Percentiles rank a stretch among this genome's conserved stretches.
Conservation (phyloP, 352 stramenopile genomes). For the Phytophthora tubulina region DNA sequence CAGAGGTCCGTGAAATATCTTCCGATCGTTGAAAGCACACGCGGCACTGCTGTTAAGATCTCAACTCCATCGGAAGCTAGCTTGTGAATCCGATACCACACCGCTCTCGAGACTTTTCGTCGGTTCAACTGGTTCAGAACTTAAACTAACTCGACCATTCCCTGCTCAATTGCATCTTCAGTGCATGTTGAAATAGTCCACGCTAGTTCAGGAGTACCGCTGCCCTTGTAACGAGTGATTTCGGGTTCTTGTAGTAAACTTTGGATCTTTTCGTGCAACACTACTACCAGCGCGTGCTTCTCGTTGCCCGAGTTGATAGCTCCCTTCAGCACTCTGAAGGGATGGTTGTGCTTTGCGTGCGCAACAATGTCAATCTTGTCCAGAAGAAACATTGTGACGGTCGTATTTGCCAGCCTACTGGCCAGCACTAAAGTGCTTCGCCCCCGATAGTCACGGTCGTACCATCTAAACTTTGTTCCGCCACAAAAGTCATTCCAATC, state of each 20-base stretch:
- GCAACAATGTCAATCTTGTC: conserved; percentile 6
- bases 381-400: conserved; percentile 17
- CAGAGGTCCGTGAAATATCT: conserved; percentile 9
- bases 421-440: conserved; percentile 29
- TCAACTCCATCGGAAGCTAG: background rate
- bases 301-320: conserved; percentile 24
- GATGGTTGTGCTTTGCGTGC: conserved; percentile 26
- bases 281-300: conserved; percentile 17
- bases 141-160: conserved; percentile 18
- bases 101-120: conserved; percentile 20
- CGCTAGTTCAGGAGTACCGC: background rate
- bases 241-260: background rate
- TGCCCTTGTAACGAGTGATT: conserved; percentile 17
- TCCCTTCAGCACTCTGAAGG: conserved; percentile 26
- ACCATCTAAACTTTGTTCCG: conserved; percentile 24
- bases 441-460: conserved; percentile 17
- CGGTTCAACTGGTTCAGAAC: conserved; percentile 16
- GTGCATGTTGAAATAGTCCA: conserved; percentile 15
- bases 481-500: conserved; percentile 2
- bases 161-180: conserved; percentile 11
- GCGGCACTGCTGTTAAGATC: background rate
- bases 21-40: conserved; percentile 8
- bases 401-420: conserved; percentile 11
- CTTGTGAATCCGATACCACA: conserved; percentile 7
- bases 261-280: conserved; percentile 16